A percentile compares a stretch with the other conserved stretches of the same genome.
Conservation (phyloP, 2,329 filamentous ascomycete species). For the Sordariomycetes sp. region DNA sequence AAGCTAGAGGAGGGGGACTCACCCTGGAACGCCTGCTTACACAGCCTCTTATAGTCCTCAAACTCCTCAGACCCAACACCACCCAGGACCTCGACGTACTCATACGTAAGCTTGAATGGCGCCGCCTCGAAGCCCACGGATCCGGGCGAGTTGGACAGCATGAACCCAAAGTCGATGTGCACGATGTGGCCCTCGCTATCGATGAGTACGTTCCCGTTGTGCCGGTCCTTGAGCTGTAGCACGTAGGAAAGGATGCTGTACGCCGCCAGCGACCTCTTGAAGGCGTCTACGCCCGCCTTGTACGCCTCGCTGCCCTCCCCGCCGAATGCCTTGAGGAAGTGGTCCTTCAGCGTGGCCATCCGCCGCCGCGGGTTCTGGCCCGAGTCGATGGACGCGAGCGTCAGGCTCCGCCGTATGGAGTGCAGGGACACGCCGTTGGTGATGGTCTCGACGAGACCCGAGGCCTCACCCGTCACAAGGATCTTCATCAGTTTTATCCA, state of each 20-base stretch:
- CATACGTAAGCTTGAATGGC: slow-evolving; percentile 76
- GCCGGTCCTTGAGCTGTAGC: slow-evolving; percentile 74
- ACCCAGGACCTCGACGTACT: slow-evolving; percentile 76
- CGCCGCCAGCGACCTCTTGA: slow-evolving; percentile 70
- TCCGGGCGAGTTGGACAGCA: slow-evolving; percentile 78
- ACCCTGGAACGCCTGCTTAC: slow-evolving; percentile 79
- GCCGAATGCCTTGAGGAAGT: slow-evolving; percentile 73
- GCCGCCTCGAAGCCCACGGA: slow-evolving; percentile 79
- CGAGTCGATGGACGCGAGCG: slow-evolving; percentile 61
- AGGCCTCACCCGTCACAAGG: slow-evolving; percentile 74
- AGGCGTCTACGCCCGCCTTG: slow-evolving; percentile 62
- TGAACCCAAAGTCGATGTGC: slow-evolving; percentile 85
- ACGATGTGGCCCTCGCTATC: slow-evolving; percentile 80
- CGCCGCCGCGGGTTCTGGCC: slow-evolving; percentile 64
- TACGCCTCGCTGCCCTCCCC: slow-evolving; percentile 58
- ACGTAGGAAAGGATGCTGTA: slow-evolving; percentile 81
- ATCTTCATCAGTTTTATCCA: slow-evolving; percentile 88
- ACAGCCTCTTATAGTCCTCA: slow-evolving; percentile 65
- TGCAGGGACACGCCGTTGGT: slow-evolving; percentile 83
- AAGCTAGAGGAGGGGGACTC: slow-evolving; percentile 13
- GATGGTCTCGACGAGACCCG: slow-evolving; percentile 77
- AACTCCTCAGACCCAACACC: slow-evolving; percentile 61
- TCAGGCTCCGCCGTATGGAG: slow-evolving; percentile 72
- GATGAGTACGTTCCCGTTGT: slow-evolving; percentile 79
- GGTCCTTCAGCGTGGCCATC: slow-evolving; percentile 71